Conservation (phyloP, 257 asterid genomes). For the Solanum neorickii region DNA sequence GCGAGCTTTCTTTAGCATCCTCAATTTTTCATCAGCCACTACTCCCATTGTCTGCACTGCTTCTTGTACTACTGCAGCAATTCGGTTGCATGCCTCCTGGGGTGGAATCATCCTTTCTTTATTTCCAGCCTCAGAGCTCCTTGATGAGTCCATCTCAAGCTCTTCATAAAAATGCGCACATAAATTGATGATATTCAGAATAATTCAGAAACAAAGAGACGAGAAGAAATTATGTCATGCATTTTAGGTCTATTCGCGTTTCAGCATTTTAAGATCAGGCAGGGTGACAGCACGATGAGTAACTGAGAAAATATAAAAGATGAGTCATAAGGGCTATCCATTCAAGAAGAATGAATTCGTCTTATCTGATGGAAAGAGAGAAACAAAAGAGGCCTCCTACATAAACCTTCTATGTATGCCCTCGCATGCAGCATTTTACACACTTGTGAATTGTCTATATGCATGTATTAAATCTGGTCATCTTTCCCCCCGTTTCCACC, state of each 20-base stretch:
- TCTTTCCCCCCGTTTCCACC: neutral
- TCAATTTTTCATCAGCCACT: conserved; percentile 78
- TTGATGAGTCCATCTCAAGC: conserved; percentile 55
- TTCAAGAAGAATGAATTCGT: neutral
- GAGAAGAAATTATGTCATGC: neutral
- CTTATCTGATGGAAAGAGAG: neutral
- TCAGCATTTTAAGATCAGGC: neutral
- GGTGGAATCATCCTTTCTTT: conserved; percentile 57
- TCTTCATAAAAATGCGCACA: conserved; percentile 20
- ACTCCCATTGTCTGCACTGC: conserved; percentile 83
- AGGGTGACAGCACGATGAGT: neutral
- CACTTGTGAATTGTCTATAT: neutral
- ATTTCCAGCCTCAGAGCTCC: conserved; percentile 50
- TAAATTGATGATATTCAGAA: neutral
- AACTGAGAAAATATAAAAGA: neutral
- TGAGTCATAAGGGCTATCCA: neutral
- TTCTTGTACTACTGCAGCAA: conserved; percentile 93
- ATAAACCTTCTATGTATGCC: neutral
- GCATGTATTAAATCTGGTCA: neutral
- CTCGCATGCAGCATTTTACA: neutral
- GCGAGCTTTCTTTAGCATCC: conserved; percentile 76
- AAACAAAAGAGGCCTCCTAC: neutral
- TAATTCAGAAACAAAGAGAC: neutral
- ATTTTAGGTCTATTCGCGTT: neutral
- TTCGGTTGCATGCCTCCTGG: conserved; percentile 75